phyloP scores from a whole-genome alignment of 169 alveolate species.

The Plasmodium reichenowi region DNA sequence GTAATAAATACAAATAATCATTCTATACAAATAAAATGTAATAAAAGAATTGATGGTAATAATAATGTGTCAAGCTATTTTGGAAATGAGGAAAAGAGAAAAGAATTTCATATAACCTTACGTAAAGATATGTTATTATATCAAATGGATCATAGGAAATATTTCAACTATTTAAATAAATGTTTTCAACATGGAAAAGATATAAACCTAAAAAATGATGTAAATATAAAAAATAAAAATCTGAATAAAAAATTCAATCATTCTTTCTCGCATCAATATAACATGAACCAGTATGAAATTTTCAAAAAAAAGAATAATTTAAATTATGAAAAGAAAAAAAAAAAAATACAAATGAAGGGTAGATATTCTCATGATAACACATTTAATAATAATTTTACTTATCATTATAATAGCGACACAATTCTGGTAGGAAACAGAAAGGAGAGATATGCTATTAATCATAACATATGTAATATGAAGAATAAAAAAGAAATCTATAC shows the following conservation, averaged over 20 bases:
- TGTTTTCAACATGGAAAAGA: not conserved
- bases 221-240: not conserved
- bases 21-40: not conserved
- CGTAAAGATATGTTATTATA: not conserved
- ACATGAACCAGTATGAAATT: too few relatives aligned
- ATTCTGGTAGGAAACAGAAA: not conserved
- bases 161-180: constrained; percentile 3
- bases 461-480: too few relatives aligned
- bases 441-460: not conserved
- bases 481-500: too few relatives aligned
- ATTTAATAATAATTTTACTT: too few relatives aligned
- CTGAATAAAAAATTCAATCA: not conserved
- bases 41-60: not conserved
- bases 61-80: not conserved
- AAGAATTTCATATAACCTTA: not conserved
- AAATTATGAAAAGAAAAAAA: too few relatives aligned
- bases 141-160: not conserved
- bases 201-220: not conserved
- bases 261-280: too few relatives aligned
- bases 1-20: not conserved
- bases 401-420: not conserved
- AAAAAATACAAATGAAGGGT: too few relatives aligned
- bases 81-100: not conserved
- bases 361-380: too few relatives aligned
- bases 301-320: too few relatives aligned